Conservation (phyloP, 495 filamentous ascomycete genomes). For the Aspergillus indologenus region DNA sequence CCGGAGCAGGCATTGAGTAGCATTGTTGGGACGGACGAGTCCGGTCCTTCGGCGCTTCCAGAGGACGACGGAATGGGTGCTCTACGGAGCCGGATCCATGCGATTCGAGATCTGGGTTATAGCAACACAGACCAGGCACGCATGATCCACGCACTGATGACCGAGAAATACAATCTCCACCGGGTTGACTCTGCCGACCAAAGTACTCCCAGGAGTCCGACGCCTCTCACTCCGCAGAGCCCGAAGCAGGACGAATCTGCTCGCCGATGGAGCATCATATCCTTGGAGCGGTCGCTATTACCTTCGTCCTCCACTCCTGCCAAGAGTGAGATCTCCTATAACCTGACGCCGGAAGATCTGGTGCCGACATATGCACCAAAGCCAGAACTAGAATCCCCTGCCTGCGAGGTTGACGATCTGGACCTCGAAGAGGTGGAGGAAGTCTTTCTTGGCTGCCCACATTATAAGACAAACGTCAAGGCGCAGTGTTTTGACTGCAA, state of each 20-base stretch:
- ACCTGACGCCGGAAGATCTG: constrained; percentile 68
- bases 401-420: constrained; percentile 43
- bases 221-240: constrained; percentile 35
- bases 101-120: constrained; percentile 63
- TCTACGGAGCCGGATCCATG: constrained; percentile 71
- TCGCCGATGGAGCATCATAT: constrained; percentile 23
- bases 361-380: constrained; percentile 65
- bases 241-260: constrained; percentile 36
- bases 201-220: constrained; percentile 24
- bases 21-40: constrained; percentile 19
- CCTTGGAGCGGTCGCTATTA: constrained; percentile 33
- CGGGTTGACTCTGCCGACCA: constrained; percentile 32
- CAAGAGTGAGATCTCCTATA: constrained; percentile 52
- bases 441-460: constrained; percentile 70
- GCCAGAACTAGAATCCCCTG: constrained; percentile 36
- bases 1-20: constrained; percentile 4
- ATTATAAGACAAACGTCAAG: constrained; percentile 96
- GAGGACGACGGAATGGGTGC: constrained; percentile 89
- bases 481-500: constrained; percentile 86
- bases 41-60: constrained; percentile 53
- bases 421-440: constrained; percentile 42
- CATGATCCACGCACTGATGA: constrained; percentile 80
- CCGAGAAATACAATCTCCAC: constrained; percentile 65
- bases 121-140: constrained; percentile 74
- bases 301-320: constrained; percentile 30